These are phyloP conservation scores for Russula emetica DNA, from an alignment of 768 basidiomycete genomes.

Conservation along the genomic window DNA sequence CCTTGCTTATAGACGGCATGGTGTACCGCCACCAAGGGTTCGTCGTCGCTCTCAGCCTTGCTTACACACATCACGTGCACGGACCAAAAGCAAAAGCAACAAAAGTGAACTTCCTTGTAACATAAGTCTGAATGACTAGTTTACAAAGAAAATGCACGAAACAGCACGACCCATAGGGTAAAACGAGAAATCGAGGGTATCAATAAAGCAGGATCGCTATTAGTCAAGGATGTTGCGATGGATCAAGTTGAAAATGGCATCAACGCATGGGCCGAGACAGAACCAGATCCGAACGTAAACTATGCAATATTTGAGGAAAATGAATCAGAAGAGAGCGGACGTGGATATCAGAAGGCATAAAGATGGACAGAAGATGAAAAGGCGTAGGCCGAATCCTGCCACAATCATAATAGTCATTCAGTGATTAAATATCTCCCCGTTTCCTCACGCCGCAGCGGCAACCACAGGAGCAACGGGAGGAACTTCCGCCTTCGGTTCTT, in stretches of 20 bases:
- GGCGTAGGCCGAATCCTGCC: constrained; percentile 29
- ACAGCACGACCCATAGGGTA: constrained; percentile 49
- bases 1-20: not conserved
- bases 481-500: constrained; percentile 39
- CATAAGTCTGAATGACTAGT: constrained; percentile 35
- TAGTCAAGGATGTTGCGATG: constrained; percentile 61
- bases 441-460: constrained; percentile 70
- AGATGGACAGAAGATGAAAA: constrained; percentile 30
- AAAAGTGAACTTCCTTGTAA: constrained; percentile 15
- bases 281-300: constrained; percentile 58
- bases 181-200: constrained; percentile 42
- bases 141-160: constrained; percentile 49
- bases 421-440: constrained; percentile 44
- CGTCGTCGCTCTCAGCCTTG: not conserved
- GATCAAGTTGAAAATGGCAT: constrained; percentile 60
- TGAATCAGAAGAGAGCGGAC: constrained; percentile 33
- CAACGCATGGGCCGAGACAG: constrained; percentile 41
- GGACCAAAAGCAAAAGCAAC: not conserved
- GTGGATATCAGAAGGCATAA: constrained; percentile 36
- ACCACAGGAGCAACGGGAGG: constrained; percentile 63
- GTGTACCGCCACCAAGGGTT: not conserved
- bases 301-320: constrained; percentile 34
- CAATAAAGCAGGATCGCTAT: constrained; percentile 50
- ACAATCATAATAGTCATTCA: constrained; percentile 28
- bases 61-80: constrained; percentile 4